These are phyloP conservation scores for Cinchona pubescens DNA, from an alignment of 257 asterid genomes.

Conservation along the genomic window DNA sequence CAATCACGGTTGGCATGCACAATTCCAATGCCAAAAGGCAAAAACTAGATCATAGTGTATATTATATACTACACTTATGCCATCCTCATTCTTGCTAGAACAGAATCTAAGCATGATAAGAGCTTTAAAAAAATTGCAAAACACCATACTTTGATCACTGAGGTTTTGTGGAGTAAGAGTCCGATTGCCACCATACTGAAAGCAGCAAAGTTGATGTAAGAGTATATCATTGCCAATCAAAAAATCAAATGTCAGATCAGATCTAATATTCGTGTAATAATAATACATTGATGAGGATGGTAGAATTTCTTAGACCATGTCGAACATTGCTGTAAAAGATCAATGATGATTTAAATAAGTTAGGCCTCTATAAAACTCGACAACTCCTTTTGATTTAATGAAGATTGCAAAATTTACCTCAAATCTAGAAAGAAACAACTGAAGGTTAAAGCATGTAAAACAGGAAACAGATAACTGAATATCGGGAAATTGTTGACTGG, in stretches of 20 bases:
- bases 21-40: not conserved
- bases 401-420: not conserved
- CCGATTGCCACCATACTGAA: conserved; percentile 78
- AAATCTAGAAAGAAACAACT: not conserved
- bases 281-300: not conserved
- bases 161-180: conserved; percentile 66
- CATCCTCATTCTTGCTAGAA: not conserved
- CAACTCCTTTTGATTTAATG: not conserved
- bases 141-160: conserved; percentile 71
- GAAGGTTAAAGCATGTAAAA: not conserved
- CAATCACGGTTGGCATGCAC: not conserved
- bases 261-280: not conserved
- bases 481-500: no score
- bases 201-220: conserved; percentile 22
- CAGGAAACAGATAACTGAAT: no score
- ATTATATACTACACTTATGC: no score
- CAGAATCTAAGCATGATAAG: not conserved
- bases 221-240: not conserved
- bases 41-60: not conserved
- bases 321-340: not conserved
- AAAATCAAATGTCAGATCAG: no score
- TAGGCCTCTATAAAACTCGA: no score
- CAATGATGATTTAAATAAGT: not conserved
- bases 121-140: not conserved
- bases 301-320: no score